Percentiles rank a stretch among this genome's conserved stretches.
Conservation (phyloP, 1,284 basidiomycete species). For the Chondrostereum purpureum region DNA sequence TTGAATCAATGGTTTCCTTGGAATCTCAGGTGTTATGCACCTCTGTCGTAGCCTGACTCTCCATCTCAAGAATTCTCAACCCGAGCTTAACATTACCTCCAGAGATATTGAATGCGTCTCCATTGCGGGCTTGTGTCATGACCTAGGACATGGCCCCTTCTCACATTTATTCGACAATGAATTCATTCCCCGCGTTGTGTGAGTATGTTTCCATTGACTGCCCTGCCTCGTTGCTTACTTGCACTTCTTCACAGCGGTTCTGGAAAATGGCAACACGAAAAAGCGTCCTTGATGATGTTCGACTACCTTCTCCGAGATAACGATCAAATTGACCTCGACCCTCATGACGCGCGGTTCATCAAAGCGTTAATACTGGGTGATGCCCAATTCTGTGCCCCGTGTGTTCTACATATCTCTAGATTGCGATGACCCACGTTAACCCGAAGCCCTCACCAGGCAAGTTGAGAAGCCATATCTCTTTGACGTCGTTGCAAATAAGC, state of each 20-base stretch:
- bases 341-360: conserved; percentile 48
- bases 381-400: conserved; percentile 28
- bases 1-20: background rate
- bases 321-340: conserved; percentile 33
- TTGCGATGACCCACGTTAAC: background rate
- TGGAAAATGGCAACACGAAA: conserved; percentile 58
- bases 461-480: conserved; percentile 48
- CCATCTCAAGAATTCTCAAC: conserved; percentile 53
- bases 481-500: conserved; percentile 73
- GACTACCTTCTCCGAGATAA: conserved; percentile 52
- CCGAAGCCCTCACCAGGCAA: background rate
- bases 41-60: conserved; percentile 56
- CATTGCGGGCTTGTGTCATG: conserved; percentile 67
- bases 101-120: conserved; percentile 64
- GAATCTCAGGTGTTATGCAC: conserved; percentile 50
- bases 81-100: conserved; percentile 55
- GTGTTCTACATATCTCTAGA: conserved; percentile 26
- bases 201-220: conserved; percentile 1
- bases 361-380: conserved; percentile 67
- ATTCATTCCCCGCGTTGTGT: conserved; percentile 56
- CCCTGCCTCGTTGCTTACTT: background rate
- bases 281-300: conserved; percentile 70
- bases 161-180: conserved; percentile 65
- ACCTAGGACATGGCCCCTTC: conserved; percentile 71
- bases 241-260: conserved; percentile 27